Evolutionary conservation across 2,329 filamentous ascomycete species (phyloP), one percentile per base, ranked within the genome.

Genomic region (Lecanosticta acicola): DNA sequence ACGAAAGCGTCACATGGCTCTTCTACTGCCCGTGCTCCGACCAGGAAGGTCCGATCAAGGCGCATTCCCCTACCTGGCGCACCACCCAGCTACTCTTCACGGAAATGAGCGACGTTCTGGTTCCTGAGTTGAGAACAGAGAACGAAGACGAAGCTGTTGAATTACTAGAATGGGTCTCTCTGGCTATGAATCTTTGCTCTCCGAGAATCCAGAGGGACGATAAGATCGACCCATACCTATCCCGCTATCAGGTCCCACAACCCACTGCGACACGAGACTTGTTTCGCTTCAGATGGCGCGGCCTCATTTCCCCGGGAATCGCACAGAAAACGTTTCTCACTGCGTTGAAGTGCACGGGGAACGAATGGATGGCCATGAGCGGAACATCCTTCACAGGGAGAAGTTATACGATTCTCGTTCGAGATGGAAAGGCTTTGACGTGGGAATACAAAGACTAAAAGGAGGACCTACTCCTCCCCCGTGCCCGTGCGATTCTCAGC

Each of bases 161-260:
- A 14, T 61, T 84, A 10, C 81, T 89, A 53, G 87, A 93, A 66
- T 93, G 84, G 82, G 61, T 91, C 1, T 81, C 81, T 2, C 67
- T 94, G n/a, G 62, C 83, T 3, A 74, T 77, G 9, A 71, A 29
- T 11, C 24, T 29, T 89, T 0, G 68, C 72, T 87, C 84, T 45
- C 79, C 83, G n/a, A 74, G 85, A 18, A 62, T 90, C 14, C 58
- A 66, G 9, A 62, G 67, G 3, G 62, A 61, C 8, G 84, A 90
- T 63, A 62, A 60, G 3, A 75, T 88, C 24, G 83, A 91, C 64
- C 69, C 78, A 0, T 86, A 83, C 59, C 68, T 93, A 2, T 84
- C 80, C 19, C 76, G 81, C 17, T 91, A 91, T 62, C 65, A 70
- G 9, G 70, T 79, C 1, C 83, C 84, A 7, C 34, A 41, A 2